These are phyloP conservation scores for Eucalyptus sideroxylon DNA, from an alignment of 345 rosid species.

Conservation along the genomic window DNA sequence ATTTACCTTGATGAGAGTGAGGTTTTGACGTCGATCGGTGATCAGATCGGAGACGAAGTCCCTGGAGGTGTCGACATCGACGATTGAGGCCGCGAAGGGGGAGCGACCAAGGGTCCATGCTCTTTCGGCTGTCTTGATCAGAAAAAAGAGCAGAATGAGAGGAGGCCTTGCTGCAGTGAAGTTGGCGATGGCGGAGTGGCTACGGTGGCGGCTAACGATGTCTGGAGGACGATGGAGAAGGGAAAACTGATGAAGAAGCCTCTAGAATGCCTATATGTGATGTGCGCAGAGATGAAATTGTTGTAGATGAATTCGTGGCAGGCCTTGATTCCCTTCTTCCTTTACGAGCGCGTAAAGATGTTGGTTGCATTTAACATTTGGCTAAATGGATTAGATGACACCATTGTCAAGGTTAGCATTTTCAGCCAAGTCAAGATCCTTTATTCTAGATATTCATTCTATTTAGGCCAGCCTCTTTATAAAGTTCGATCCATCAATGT, in stretches of 20 bases:
- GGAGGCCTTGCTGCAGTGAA: not conserved
- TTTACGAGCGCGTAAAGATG: too few species aligned
- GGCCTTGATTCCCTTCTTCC: too few species aligned
- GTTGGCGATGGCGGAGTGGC: not conserved
- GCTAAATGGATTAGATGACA: not conserved
- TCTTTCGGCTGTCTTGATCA: rapidly evolving
- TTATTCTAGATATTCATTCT: not conserved
- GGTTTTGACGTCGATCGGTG: not conserved
- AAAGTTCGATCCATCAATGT: too few species aligned
- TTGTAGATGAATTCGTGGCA: rapidly evolving
- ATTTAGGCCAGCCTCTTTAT: rapidly evolving
- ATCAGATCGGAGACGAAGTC: not conserved
- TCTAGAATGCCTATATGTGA: not conserved
- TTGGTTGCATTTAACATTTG: not conserved
- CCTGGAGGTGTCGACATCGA: not conserved
- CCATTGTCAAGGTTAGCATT: not conserved
- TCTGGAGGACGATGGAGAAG: not conserved
- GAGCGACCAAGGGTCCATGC: not conserved
- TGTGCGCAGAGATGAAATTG: too few species aligned
- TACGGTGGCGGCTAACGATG: rapidly evolving
- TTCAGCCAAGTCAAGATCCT: rapidly evolving
- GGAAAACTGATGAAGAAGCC: too few species aligned
- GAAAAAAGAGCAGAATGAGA: not conserved
- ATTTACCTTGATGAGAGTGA: not conserved
- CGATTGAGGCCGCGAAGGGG: too few species aligned